A percentile compares a stretch with the other conserved stretches of the same genome.
These are phyloP conservation scores for Strobilomyces dryophilus DNA, from an alignment of 768 basidiomycete species.

Conservation along the genomic window DNA sequence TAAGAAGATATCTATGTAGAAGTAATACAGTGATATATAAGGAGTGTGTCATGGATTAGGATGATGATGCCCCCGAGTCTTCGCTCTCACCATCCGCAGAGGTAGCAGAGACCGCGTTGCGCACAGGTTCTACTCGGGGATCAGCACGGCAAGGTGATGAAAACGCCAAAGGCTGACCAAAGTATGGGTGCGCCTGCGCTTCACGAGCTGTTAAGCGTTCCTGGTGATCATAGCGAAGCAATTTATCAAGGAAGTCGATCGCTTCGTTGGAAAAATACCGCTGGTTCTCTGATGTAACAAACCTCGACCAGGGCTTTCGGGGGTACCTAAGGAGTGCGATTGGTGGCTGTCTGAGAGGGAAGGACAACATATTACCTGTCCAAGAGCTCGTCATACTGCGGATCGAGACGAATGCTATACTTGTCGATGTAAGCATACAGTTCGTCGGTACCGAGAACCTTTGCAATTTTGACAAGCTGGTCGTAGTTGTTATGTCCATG, in stretches of 20 bases:
- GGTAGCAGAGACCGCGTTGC: constrained; percentile 41
- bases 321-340: constrained; percentile 56
- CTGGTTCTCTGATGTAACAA: constrained; percentile 94
- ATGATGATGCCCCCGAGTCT: constrained; percentile 32
- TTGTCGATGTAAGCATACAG: constrained; percentile 89
- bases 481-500: constrained; percentile 99
- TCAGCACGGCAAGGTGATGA: constrained; percentile 16
- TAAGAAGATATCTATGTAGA: constrained; percentile 30
- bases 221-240: constrained; percentile 96
- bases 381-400: constrained; percentile 94
- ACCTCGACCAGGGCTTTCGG: constrained; percentile 92
- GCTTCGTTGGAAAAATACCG: constrained; percentile 96
- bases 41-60: constrained; percentile 25
- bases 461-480: constrained; percentile 96
- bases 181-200: constrained; percentile 90
- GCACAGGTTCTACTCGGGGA: constrained; percentile 57
- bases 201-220: constrained; percentile 93
- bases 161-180: constrained; percentile 47
- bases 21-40: constrained; percentile 34
- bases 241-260: constrained; percentile 92
- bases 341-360: constrained; percentile 7
- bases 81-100: constrained; percentile 63
- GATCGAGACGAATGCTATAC: constrained; percentile 92
- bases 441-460: constrained; percentile 96
- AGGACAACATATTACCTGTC: constrained; percentile 52